Base-by-base conservation (phyloP, 768 basidiomycete genomes). In the Peribolospora kevripleyi region DNA sequence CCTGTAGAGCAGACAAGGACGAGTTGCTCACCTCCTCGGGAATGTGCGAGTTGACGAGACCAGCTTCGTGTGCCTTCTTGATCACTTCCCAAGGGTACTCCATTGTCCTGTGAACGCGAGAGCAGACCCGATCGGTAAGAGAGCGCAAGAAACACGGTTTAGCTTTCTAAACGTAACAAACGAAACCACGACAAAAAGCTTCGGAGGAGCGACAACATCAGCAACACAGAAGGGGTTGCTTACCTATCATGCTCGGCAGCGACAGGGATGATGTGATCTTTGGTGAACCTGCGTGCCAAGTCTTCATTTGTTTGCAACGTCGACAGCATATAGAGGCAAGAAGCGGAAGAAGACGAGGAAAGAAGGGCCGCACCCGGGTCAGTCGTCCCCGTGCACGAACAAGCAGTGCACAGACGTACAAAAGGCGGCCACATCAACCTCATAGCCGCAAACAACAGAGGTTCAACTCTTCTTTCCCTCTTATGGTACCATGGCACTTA, bases 31-130 rank as follows among this genome's bases (percentile, higher is more conserved):
- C 67, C 46, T 61, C 64, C 54, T 66, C 66, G 3, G 69, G 69
- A 1, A 70, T 62, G 59, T 70, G 69, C 1, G 67, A 64, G 57
- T 70, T 70, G 46, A 70, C 46, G 5, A 70, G 56, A 25, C 69
- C 69, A 7, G 66, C 57, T 8, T 59, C 57, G 54, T 70, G 69
- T 9, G 69, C 69, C 48, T 66, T 64, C 54, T 68, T 66, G 60
- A 70, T 61, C 37, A 70, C 56, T 5, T 65, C 64, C 65, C 65
- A 68, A 4, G 69, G 69, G 57, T 69, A 70, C 54, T 50, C 61
- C 67, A 65, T 9, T 5, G 36, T 25, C 10, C 1, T 3, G 38
- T 13, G 45, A 4, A 4, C 39, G 13, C 5, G 41, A 5, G 42
- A 6, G 7, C 25, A 48, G 8, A 11, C 2, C 7, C 5, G n/a